Percentiles rank a stretch among this genome's conserved stretches.
Conservation (phyloP, 441 rosid species). For the Eutrema salsugineum region DNA sequence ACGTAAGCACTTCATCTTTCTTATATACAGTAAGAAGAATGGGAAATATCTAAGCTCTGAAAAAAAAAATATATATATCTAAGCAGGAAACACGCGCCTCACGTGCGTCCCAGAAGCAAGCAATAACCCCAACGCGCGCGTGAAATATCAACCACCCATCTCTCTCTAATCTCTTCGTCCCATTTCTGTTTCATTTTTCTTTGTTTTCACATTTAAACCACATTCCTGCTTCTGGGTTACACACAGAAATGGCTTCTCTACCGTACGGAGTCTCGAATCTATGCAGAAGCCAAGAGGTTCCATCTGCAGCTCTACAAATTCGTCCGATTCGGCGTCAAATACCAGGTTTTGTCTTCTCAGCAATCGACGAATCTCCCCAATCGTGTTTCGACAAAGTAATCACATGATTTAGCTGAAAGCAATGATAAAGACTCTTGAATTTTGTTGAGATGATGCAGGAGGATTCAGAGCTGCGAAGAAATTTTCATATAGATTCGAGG, state of each 20-base stretch:
- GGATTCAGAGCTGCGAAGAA: neutral
- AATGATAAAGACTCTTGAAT: neutral
- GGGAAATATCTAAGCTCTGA: too few species aligned
- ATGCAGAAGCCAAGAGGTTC: constrained; percentile 23
- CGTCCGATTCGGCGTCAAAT: neutral
- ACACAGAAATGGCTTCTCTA: constrained; percentile 27
- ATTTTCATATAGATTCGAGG: neutral
- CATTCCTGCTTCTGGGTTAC: neutral
- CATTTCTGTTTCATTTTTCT: neutral
- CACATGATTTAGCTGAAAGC: neutral
- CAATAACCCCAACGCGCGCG: neutral
- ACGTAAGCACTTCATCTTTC: too few species aligned
- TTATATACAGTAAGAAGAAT: too few species aligned
- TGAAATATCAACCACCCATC: constrained; percentile 19
- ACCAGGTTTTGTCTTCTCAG: neutral
- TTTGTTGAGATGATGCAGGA: constrained; percentile 21
- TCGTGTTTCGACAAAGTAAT: neutral
- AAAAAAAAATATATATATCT: too few species aligned
- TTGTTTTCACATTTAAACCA: neutral
- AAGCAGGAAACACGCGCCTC: neutral
- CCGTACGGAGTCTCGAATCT: constrained; percentile 18
- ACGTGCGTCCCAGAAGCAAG: neutral
- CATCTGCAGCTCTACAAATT: neutral
- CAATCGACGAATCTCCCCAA: neutral
- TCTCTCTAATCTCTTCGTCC: neutral